phyloP scores from a whole-genome alignment of 2,329 filamentous ascomycete genomes.

The Diplodia corticola region DNA sequence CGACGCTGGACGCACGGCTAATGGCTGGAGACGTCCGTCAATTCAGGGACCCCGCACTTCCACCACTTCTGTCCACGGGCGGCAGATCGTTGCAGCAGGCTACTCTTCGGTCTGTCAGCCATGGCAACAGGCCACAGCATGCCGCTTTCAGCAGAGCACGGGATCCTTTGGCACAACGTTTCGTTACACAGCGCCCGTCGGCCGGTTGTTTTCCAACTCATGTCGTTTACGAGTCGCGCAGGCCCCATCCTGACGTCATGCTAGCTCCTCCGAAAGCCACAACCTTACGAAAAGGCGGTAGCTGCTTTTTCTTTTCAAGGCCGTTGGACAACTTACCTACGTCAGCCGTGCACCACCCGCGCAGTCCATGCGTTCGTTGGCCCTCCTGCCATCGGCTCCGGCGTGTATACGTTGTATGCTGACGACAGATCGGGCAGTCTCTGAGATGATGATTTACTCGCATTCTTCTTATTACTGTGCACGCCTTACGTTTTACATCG shows the following conservation, averaged over 20 bases:
- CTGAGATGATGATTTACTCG: neutral
- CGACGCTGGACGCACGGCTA: neutral
- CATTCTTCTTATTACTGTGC: neutral
- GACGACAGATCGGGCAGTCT: neutral
- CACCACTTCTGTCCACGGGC: neutral
- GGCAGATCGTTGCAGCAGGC: neutral
- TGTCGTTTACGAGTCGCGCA: neutral
- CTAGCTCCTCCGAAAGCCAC: neutral
- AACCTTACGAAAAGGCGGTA: constrained; percentile 6
- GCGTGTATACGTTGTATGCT: neutral
- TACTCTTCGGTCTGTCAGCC: neutral
- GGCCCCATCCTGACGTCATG: constrained; percentile 5
- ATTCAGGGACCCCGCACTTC: neutral
- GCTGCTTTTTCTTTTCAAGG: neutral
- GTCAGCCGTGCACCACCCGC: neutral
- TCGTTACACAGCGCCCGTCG: neutral
- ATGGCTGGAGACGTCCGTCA: neutral
- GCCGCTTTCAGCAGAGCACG: neutral
- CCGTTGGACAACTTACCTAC: neutral
- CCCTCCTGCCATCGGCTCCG: neutral
- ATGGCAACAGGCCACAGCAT: neutral
- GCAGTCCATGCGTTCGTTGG: neutral
- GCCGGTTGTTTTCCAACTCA: neutral
- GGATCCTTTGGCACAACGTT: neutral
- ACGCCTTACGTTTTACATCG: neutral